Base-by-base conservation (phyloP, 2,329 filamentous ascomycete genomes). In the Pestalotiopsis sp. region DNA sequence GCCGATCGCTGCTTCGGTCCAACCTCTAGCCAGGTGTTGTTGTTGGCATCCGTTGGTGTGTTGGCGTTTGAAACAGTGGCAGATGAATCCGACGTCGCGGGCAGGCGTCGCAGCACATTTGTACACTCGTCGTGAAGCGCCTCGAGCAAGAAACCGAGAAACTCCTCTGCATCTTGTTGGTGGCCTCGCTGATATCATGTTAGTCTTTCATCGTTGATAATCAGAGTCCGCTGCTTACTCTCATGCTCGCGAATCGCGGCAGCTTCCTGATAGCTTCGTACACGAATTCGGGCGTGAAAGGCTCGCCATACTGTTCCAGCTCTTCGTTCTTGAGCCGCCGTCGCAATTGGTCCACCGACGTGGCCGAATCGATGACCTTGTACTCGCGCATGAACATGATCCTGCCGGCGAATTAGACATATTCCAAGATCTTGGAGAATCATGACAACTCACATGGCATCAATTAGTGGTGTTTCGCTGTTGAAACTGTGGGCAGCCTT, bases 161-260 rank as follows among this genome's bases (percentile, higher is more conserved):
- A 99, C 76, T 99, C 96, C 77, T 99, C 94, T 1, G 96, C 96
- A 81, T 99, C 96, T 83, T 99, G 95, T 78, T 99, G 96, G 74
- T 98, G 95, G 17, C 96, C 96, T 69, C 94, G 92, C 91, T 94
- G 71, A 56, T 68, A 38, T 64, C 66, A 80, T 44, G 35, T 48
- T 68, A 70, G 75, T 69, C 76, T 74, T 61, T 63, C 9, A 52
- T 5, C 26, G 22, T 52, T 22, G 57, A 11, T 60, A 1, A 26
- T 56, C 60, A 71, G 57, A 72, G 61, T 48, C 26, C 11, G 48
- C 3, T 38, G 83, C 90, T 79, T 84, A 94, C 92, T 77, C 92
- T 91, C 94, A 99, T 98, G 76, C 92, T 93, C 26, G 93, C 91
- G 79, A 99, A 99, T 65, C 94, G 90, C 57, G 94, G 91, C 67